Base-by-base conservation (phyloP, 2,329 filamentous ascomycete species). In the Lasiodiplodia sp. region DNA sequence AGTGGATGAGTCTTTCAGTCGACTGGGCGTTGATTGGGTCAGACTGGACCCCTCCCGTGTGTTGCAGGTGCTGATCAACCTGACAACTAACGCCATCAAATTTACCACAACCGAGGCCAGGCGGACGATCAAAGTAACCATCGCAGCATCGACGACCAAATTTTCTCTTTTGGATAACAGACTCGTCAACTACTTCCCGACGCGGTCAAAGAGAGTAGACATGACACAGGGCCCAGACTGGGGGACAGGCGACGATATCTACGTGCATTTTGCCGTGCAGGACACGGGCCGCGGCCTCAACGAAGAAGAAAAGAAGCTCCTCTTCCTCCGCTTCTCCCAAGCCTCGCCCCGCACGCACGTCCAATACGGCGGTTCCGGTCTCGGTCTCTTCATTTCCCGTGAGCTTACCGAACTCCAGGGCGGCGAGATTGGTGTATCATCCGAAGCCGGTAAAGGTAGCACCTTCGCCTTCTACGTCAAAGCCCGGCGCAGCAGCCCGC, bases 301-400 rank as follows among this genome's bases (percentile, higher is more conserved):
- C 3, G 84, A 88, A 4, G 86, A 90, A 68, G 92, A 94, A 75
- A 92, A 90, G 80, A 89, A 90, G 62, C 85, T 89, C 56, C 84
- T 96, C 0, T 96, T 95, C 78, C 88, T 93, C 72, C 87, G 91
- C 25, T 96, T 96, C 77, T 89, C 90, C 7, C 92, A 95, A 78
- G 91, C 91, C 0, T 92, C 88, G 25, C 90, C 91, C 1, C 87
- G 88, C 62, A 94, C 91, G 0, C 91, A 93, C 71, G 88, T 93
- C 18, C 88, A 92, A 72, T 94, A 95, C 71, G 92, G 92, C 25
- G 92, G 92, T 0, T 92, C 89, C 0, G 92, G 92, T 0, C 84
- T 96, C 1, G 92, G 92, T 0, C 82, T 95, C 0, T 95, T 94
- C 77, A 94, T 95, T 71, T 92, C 89, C 47, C 86, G 91, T 28